These are phyloP conservation scores for Saprolegnia diclina DNA, from an alignment of 352 stramenopile species.

Conservation along the genomic window DNA sequence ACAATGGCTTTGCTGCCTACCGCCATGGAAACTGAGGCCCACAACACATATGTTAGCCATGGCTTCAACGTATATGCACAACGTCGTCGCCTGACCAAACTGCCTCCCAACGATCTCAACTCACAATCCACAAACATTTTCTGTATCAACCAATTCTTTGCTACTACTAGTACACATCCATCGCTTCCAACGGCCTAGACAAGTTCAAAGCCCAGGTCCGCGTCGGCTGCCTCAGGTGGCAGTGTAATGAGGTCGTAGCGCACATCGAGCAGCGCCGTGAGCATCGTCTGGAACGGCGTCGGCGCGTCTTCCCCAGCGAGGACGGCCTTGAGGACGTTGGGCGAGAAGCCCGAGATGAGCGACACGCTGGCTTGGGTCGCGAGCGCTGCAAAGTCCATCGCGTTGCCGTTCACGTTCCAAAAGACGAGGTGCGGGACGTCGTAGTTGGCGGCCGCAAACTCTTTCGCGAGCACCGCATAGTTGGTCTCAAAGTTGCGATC, in stretches of 20 bases:
- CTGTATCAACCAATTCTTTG: too few species aligned
- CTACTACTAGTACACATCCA: not conserved
- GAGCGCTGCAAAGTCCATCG: slow-evolving; percentile 33
- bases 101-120: too few species aligned
- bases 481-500: slow-evolving; percentile 41
- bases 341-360: slow-evolving; percentile 51
- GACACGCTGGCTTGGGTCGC: slow-evolving; percentile 38
- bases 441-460: slow-evolving; percentile 38
- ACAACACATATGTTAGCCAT: too few species aligned
- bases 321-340: slow-evolving; percentile 41
- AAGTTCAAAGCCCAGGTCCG: slow-evolving; percentile 4
- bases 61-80: too few species aligned
- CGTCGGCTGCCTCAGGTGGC: not conserved
- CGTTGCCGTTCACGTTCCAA: slow-evolving; percentile 59
- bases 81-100: too few species aligned
- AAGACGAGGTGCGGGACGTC: slow-evolving; percentile 55
- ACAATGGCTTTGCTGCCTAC: too few species aligned
- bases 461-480: slow-evolving; percentile 36
- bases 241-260: slow-evolving; percentile 40
- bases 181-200: not conserved
- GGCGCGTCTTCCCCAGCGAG: slow-evolving; percentile 28
- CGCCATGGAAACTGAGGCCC: too few species aligned
- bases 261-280: slow-evolving; percentile 34
- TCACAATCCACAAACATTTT: too few species aligned
- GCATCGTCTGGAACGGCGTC: slow-evolving; percentile 37